Evolutionary conservation across 139 green algal species (phyloP).

Genomic region (Tetradesmus lagerheimii): DNA sequence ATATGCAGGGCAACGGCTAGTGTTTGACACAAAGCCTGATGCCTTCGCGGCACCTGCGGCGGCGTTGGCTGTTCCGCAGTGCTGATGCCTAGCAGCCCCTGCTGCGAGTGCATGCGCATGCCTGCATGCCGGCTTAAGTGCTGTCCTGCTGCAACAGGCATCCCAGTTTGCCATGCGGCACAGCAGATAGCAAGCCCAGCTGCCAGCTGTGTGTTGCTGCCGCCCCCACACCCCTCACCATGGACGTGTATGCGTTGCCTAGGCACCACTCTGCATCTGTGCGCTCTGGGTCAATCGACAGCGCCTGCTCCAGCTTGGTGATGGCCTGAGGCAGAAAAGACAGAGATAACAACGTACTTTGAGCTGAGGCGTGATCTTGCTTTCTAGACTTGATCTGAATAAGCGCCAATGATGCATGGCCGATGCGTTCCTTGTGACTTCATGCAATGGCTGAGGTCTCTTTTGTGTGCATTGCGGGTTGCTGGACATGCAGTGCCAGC

Average conservation of each 20-base stretch:
- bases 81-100: neutral
- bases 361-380: too few species aligned
- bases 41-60: too few species aligned
- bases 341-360: too few species aligned
- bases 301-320: constrained; percentile 85
- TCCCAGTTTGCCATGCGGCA: neutral
- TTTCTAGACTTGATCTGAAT: too few species aligned
- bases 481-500: too few species aligned
- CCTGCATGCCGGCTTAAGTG: neutral
- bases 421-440: too few species aligned
- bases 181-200: neutral
- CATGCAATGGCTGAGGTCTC: too few species aligned
- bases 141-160: neutral
- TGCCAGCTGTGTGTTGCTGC: constrained; percentile 12
- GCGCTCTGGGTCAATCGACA: constrained; percentile 79
- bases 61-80: neutral
- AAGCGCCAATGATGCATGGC: too few species aligned
- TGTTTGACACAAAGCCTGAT: too few species aligned
- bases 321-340: constrained; percentile 79
- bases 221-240: constrained; percentile 47
- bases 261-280: constrained; percentile 97
- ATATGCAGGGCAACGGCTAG: too few species aligned
- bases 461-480: neutral
- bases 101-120: neutral
- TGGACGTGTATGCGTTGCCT: constrained; percentile 94